Base-by-base conservation (phyloP, 371 early-diverging fungal species). In the Mortierella sp. region DNA sequence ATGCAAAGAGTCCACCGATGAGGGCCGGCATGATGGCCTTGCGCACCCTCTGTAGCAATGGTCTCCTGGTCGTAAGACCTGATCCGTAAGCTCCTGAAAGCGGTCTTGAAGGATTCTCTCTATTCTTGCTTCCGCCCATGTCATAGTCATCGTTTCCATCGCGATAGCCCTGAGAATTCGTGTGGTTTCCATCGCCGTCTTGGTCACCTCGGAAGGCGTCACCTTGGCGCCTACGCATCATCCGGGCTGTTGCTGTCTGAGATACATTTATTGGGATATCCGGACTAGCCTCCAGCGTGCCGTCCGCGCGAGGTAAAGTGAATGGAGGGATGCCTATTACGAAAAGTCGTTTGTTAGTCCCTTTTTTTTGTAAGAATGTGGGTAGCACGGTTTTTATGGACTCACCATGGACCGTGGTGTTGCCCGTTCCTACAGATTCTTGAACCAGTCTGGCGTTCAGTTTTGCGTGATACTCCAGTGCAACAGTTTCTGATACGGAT, bases 301-400 rank as follows among this genome's bases (percentile, higher is more conserved):
- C 78, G 19, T 76, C 78, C n/a, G 70, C 78, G 15, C 70, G 61
- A 6, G 78, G 78, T 4, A 76, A 46, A 3, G 78, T 76, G 59
- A 76, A 76, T 7, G 78, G 65, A 19, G 68, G 75, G 24, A 75
- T 68, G 28, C 75, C 75, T 75, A 21, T 51, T 11, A 9, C n/a
- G 30, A 19, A 14, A 24, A 12, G 21, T 2, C 49, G 28, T 6
- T 6, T 27, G 21, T 31, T n/a, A n/a, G n/a, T n/a, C n/a, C n/a
- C n/a, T n/a, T n/a, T n/a, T n/a, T n/a, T n/a, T n/a, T n/a, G n/a
- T n/a, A n/a, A n/a, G n/a, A n/a, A n/a, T n/a, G n/a, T n/a, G n/a
- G n/a, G n/a, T n/a, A n/a, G n/a, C n/a, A n/a, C n/a, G n/a, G n/a
- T n/a, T n/a, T n/a, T n/a, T n/a, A n/a, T n/a, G 0, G 24, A 21